Conservation (phyloP, 805 yeast genomes). For the Candida adriatica region DNA sequence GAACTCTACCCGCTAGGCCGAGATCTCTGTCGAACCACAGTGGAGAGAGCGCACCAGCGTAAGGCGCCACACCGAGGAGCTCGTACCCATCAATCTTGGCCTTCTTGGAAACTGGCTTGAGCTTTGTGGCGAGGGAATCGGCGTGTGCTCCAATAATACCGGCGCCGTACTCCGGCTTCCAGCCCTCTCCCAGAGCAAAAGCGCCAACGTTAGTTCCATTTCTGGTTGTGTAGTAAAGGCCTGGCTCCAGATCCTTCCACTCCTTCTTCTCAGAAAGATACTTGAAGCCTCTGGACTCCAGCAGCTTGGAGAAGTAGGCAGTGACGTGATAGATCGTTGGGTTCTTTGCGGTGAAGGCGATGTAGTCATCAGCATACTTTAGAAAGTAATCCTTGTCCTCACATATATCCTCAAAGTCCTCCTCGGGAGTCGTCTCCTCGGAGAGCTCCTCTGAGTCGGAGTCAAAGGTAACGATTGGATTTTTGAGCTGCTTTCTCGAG, state of each 20-base stretch:
- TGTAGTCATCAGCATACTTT: constrained; percentile 41
- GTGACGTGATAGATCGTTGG: constrained; percentile 79
- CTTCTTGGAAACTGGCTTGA: constrained; percentile 69
- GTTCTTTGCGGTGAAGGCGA: constrained; percentile 61
- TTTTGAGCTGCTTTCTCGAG: constrained; percentile 1
- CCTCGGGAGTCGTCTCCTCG: constrained; percentile 21
- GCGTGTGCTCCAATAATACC: constrained; percentile 72
- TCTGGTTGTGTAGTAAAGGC: constrained; percentile 61
- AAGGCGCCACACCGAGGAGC: constrained; percentile 76
- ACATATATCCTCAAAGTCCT: constrained; percentile 11
- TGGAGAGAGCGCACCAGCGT: constrained; percentile 60
- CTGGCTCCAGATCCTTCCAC: constrained; percentile 33
- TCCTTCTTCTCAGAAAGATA: constrained; percentile 55
- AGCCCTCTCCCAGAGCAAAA: constrained; percentile 58
- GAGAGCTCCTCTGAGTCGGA: constrained; percentile 7
- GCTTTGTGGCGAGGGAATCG: constrained; percentile 60
- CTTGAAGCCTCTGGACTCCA: constrained; percentile 55
- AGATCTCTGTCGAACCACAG: constrained; percentile 84
- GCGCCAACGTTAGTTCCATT: constrained; percentile 65
- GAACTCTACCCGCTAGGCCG: constrained; percentile 74
- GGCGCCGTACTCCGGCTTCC: constrained; percentile 59
- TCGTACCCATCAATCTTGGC: constrained; percentile 64
- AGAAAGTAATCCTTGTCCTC: constrained; percentile 21
- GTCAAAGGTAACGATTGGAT: constrained; percentile 16
- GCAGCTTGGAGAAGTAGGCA: constrained; percentile 36